Percentiles rank a stretch among this genome's conserved stretches.
Conservation (phyloP, 306 rosid species). For the Urtica urens region DNA sequence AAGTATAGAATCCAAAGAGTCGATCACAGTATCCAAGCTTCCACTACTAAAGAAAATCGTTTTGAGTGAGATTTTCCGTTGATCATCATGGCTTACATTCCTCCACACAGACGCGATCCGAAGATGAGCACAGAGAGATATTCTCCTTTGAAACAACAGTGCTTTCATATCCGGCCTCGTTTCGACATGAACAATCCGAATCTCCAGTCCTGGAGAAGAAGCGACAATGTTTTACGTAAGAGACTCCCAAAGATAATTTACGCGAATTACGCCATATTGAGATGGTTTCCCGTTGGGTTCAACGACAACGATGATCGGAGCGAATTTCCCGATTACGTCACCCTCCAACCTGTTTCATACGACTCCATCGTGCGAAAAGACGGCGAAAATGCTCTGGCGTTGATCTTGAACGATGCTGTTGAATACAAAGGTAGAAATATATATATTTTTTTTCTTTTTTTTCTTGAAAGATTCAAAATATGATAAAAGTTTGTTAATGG, state of each 20-base stretch:
- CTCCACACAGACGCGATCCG: slow-evolving; percentile 43
- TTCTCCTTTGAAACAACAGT: slow-evolving; percentile 14
- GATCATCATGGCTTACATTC: slow-evolving; percentile 35
- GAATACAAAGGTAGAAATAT: slow-evolving; percentile 14
- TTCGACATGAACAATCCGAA: slow-evolving; percentile 9
- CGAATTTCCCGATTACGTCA: slow-evolving; percentile 17
- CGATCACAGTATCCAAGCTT: background rate
- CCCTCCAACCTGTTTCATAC: slow-evolving; percentile 17
- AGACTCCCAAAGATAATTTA: slow-evolving; percentile 1
- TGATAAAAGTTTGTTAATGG: too few species aligned
- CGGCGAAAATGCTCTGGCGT: slow-evolving; percentile 21
- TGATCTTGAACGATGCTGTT: slow-evolving; percentile 7
- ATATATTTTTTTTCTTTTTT: background rate
- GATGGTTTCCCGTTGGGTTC: slow-evolving; percentile 17
- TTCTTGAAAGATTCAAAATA: background rate
- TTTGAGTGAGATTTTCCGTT: background rate
- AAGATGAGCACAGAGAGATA: slow-evolving; percentile 8
- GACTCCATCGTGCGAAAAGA: slow-evolving; percentile 2
- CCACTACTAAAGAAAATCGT: background rate
- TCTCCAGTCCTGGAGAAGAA: background rate
- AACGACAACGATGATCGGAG: background rate
- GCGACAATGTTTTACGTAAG: background rate
- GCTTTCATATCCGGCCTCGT: slow-evolving; percentile 24
- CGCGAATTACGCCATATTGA: slow-evolving; percentile 7
- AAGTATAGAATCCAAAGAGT: background rate